Evolutionary conservation across 1,284 basidiomycete genomes (phyloP), one percentile per base, ranked within the genome.

Genomic region (Sporisorium scitamineum): DNA sequence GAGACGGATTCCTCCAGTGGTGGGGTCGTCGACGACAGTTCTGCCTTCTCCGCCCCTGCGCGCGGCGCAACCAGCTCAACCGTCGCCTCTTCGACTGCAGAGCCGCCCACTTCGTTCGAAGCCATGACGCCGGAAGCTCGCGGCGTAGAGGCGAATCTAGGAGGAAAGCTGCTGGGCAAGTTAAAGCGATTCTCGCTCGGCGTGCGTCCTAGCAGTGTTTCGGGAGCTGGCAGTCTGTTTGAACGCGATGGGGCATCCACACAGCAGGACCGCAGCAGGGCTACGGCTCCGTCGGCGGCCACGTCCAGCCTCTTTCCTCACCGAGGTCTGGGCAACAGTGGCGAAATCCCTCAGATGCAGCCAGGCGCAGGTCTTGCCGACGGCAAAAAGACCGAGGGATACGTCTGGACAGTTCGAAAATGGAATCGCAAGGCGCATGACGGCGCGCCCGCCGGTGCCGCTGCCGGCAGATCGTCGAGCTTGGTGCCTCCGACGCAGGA

Each of bases 91-190:
- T 24, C 66, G 22, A 44, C 41, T 24, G 14, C 39, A 13, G 64
- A 79, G 37, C 80, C 80, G 22, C 80, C 80, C 5, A 82, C 80
- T 1, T 78, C 74, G 6, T 82, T 76, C 54, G 61, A 82, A 41
- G 77, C 80, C 2, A 82, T 82, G 80, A 82, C 79, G 20, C 74
- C 79, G 1, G 77, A 80, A 48, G 80, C 80, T 29, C 64, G 76
- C 10, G 77, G 69, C 13, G 63, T 68, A 7, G 75, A 76, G 31
- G 58, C 14, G 0, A 73, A 70, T 27, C 31, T 80, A 0, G 79
- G 80, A n/a, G 76, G 69, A 13, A 80, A 80, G 61, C 61, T 82
- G 20, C 32, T 82, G 24, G 71, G 70, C 61, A 71, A 64, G 48
- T 80, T 82, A 42, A 82, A 82, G 50, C 55, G 72, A 1, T 73